Conservation (phyloP, 345 rosid genomes). For the Lagerstroemia speciosa region DNA sequence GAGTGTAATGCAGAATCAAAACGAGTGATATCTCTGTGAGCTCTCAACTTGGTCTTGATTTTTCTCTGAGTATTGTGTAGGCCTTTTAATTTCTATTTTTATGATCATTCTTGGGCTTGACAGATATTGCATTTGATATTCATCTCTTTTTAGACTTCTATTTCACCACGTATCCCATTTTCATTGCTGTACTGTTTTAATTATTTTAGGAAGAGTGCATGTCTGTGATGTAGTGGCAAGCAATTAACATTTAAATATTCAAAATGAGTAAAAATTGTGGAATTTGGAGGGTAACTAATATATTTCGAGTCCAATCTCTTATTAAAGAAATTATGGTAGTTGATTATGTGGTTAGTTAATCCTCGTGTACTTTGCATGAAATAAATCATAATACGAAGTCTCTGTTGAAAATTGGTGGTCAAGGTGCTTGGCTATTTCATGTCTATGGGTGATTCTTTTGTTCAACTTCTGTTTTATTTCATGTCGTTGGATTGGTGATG, state of each 20-base stretch:
- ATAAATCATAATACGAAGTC: background rate
- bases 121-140: background rate
- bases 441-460: background rate
- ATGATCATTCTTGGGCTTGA: background rate
- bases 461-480: too few species aligned
- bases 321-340: background rate
- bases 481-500: too few species aligned
- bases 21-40: conserved; percentile 80
- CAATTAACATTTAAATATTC: background rate
- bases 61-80: background rate
- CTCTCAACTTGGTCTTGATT: conserved; percentile 13
- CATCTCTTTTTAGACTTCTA: background rate
- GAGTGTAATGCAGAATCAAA: conserved; percentile 64
- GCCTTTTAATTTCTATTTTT: background rate
- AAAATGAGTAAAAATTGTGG: background rate
- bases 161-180: background rate
- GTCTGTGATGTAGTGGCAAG: background rate
- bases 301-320: background rate
- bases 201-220: background rate
- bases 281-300: background rate
- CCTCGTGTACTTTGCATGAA: background rate
- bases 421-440: background rate
- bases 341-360: background rate
- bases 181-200: background rate
- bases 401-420: background rate